A percentile compares a stretch with the other conserved stretches of the same genome.
phyloP scores from a whole-genome alignment of 768 basidiomycete species.

The Lactarius pseudohatsudake region DNA sequence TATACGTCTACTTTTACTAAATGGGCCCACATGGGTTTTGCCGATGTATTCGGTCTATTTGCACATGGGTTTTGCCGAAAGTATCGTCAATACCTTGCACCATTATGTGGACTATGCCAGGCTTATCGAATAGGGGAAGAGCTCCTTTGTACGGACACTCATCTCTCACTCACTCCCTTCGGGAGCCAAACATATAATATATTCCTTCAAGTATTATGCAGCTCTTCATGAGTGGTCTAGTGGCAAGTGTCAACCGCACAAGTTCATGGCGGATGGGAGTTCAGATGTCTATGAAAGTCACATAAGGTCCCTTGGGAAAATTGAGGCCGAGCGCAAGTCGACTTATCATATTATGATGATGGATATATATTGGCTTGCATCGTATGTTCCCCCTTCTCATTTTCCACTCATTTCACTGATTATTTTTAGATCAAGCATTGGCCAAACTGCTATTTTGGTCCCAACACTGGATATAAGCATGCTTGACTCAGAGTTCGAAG shows the following conservation, averaged over 20 bases:
- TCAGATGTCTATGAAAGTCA: neutral
- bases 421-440: neutral
- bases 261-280: neutral
- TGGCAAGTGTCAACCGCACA: neutral
- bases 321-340: neutral
- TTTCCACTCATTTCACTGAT: neutral
- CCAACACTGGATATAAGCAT: neutral
- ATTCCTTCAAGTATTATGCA: no score
- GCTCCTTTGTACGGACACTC: no score
- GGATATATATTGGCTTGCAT: neutral
- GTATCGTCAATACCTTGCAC: no score
- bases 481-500: no score
- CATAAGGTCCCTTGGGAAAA: accelerated
- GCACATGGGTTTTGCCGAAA: no score
- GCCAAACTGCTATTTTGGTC: neutral
- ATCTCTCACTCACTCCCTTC: no score
- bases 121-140: no score
- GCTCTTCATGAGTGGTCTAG: neutral
- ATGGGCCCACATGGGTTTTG: no score
- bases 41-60: no score
- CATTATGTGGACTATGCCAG: no score
- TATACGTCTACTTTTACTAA: no score
- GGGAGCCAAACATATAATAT: no score
- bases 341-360: neutral
- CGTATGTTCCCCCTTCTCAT: neutral